A percentile compares a stretch with the other conserved stretches of the same genome.
Evolutionary conservation across 805 yeast species (phyloP).

Genomic region (Cyberlindnera subsufficiens): DNA sequence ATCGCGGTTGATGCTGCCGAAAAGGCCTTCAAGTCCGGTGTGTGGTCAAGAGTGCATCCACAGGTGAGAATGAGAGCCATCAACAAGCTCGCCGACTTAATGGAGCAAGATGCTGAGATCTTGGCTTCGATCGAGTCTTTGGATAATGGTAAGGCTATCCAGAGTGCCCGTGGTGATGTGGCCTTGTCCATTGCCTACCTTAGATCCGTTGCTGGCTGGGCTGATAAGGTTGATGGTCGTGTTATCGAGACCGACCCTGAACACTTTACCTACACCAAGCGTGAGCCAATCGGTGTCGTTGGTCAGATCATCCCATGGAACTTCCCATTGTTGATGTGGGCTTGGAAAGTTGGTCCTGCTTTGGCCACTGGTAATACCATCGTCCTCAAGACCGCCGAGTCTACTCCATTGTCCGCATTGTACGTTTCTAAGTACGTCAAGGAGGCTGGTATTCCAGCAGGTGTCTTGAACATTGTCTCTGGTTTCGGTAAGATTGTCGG

Average conservation of each 20-base stretch:
- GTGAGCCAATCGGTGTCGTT: constrained; percentile 92
- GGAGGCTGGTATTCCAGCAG: constrained; percentile 88
- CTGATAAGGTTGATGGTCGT: constrained; percentile 80
- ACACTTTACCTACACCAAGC: constrained; percentile 73
- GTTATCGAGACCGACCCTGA: constrained; percentile 67
- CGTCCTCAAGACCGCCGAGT: constrained; percentile 86
- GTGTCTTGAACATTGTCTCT: constrained; percentile 81
- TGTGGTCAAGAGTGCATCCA: constrained; percentile 75
- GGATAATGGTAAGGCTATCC: constrained; percentile 84
- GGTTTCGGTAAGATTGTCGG: constrained; percentile 88
- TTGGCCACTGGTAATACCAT: constrained; percentile 85
- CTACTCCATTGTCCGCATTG: constrained; percentile 86
- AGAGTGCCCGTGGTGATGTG: constrained; percentile 70
- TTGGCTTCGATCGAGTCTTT: constrained; percentile 78
- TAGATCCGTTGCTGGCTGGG: constrained; percentile 86
- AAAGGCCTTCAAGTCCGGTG: constrained; percentile 64
- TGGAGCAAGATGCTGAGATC: constrained; percentile 66
- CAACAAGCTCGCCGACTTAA: constrained; percentile 66
- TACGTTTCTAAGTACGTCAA: constrained; percentile 61
- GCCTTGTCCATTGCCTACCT: constrained; percentile 61
- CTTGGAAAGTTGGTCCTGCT: constrained; percentile 95
- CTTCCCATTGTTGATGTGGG: constrained; percentile 89
- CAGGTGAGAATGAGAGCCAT: constrained; percentile 56
- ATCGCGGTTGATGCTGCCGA: constrained; percentile 77
- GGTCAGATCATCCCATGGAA: constrained; percentile 98